Base-by-base conservation (phyloP, 345 rosid species). In the Aurinia saxatilis region DNA sequence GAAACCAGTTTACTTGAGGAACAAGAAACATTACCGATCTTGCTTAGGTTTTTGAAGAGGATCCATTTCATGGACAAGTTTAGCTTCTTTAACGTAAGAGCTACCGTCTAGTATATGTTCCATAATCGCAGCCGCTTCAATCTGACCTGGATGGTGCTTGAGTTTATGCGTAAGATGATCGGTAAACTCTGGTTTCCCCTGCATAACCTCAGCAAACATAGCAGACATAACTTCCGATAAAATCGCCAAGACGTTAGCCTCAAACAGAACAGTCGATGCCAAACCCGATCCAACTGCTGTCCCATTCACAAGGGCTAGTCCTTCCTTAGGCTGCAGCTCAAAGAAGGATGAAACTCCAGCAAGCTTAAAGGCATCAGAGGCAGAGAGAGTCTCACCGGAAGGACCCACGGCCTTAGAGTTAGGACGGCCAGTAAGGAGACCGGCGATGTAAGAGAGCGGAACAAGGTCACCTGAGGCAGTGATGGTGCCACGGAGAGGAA, bases 401-500 rank as follows among this genome's bases (percentile, higher is more conserved):
- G 92, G 85, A n/a, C 92, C 86, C 3, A 72, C 48, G 5, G 85
- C 82, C 57, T 56, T 77, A 10, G 90, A 80, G 51, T 86, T 86
- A 2, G 80, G 78, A 49, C 93, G 66, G 25, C 85, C 90, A 3
- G 80, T 83, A 6, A 83, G 79, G 21, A 86, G 53, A 11, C 87
- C 93, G 0, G 82, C 90, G 21, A 86, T 83, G 78, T 86, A 86
- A 47, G 93, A 86, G 7, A 86, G 75, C 0, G 84, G 90, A 15
- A 86, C 82, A 15, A 86, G 82, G 72, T 86, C 90, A 0, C 87
- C 93, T 0, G 90, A 86, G 45, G 93, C 90, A 0, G 83, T 73
- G 57, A 86, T 81, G 33, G 87, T 80, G 37, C 90, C 93, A 11
- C 90, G 87, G n/a, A 81, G 85, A 13, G 93, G 93, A 52, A 86